Evolutionary conservation across 1,284 basidiomycete genomes (phyloP).

Genomic region (Cryptococcus jaspeensis): DNA sequence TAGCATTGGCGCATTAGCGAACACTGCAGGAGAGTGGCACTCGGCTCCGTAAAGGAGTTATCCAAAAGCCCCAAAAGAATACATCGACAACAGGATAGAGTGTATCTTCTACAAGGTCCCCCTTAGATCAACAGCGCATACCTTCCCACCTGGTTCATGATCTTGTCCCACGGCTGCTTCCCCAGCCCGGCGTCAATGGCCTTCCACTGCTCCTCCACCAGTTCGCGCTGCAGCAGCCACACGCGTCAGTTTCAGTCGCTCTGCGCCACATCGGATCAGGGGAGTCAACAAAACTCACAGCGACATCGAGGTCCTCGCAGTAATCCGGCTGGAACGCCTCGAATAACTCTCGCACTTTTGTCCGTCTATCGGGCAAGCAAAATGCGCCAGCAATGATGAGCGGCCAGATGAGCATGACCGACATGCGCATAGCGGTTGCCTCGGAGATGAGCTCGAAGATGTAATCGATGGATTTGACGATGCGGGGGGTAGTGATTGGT

Average conservation of each 20-base stretch:
- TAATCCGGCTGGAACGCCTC: slow-evolving; percentile 33
- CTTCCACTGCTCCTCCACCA: slow-evolving; percentile 32
- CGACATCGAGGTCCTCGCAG: slow-evolving; percentile 33
- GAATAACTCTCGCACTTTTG: slow-evolving; percentile 25
- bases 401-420: slow-evolving; percentile 41
- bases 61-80: no score
- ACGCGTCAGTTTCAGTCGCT: neutral
- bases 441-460: slow-evolving; percentile 38
- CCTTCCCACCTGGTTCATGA: slow-evolving; percentile 27
- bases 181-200: slow-evolving; percentile 25
- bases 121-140: slow-evolving; percentile 25
- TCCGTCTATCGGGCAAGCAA: slow-evolving; percentile 6
- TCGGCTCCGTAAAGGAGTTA: no score
- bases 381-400: slow-evolving; percentile 35
- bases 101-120: neutral
- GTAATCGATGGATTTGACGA: slow-evolving; percentile 24
- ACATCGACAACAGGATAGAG: no score
- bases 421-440: slow-evolving; percentile 30
- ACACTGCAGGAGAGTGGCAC: no score
- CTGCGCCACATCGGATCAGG: neutral
- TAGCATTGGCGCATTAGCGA: no score
- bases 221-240: slow-evolving; percentile 13
- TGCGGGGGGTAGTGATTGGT: slow-evolving; percentile 18
- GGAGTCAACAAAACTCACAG: slow-evolving; percentile 23
- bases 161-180: slow-evolving; percentile 22